A percentile compares a stretch with the other conserved stretches of the same genome.
Conservation (phyloP, 129 eudicot species). For the Flaveria trinervia region DNA sequence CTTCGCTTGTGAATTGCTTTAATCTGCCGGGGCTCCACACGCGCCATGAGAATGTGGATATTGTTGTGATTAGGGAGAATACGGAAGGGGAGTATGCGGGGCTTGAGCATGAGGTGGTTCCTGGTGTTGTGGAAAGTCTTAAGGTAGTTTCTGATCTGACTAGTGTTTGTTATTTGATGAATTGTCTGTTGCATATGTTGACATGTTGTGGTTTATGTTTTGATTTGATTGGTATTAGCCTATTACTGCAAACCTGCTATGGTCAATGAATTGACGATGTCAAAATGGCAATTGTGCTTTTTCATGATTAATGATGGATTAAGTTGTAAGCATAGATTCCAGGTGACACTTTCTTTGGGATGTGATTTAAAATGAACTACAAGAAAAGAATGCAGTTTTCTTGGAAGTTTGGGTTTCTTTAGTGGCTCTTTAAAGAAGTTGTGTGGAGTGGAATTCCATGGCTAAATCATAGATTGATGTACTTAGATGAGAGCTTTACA, state of each 20-base stretch:
- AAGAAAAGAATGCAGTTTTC: no score
- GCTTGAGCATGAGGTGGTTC: conserved; percentile 91
- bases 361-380: no score
- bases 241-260: background rate
- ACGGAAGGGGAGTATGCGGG: conserved; percentile 96
- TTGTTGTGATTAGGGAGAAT: conserved; percentile 92
- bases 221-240: background rate
- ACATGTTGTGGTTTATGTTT: background rate
- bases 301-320: background rate
- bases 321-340: background rate
- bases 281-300: background rate
- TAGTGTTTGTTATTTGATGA: background rate
- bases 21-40: conserved; percentile 79
- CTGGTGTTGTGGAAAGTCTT: conserved; percentile 89
- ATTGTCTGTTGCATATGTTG: background rate
- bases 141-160: conserved; percentile 52
- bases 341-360: no score
- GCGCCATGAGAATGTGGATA: conserved; percentile 83
- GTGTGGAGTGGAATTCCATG: background rate
- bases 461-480: background rate
- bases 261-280: background rate
- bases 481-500: conserved; percentile 10
- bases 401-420: background rate
- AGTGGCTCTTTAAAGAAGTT: background rate
- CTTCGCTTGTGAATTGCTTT: conserved; percentile 80